These are phyloP conservation scores for Podaxis sp. DNA, from an alignment of 768 basidiomycete species.

Conservation along the genomic window DNA sequence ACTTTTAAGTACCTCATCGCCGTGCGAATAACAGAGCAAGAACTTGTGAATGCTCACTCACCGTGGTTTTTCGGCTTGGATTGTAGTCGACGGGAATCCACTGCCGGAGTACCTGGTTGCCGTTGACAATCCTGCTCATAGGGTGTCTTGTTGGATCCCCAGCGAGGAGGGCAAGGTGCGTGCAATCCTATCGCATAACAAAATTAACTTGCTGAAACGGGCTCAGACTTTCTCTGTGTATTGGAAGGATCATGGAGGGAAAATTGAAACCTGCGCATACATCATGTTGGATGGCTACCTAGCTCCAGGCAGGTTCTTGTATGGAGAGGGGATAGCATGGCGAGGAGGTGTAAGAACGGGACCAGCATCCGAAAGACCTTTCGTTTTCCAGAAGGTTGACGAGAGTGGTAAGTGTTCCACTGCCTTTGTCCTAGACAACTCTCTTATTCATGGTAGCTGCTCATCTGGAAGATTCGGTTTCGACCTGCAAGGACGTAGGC, in stretches of 20 bases:
- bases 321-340: slow-evolving; percentile 50
- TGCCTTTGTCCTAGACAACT: not conserved
- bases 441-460: slow-evolving; percentile 8
- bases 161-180: slow-evolving; percentile 53
- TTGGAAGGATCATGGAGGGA: slow-evolving; percentile 60
- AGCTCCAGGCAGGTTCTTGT: slow-evolving; percentile 60
- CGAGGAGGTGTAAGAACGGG: slow-evolving; percentile 52
- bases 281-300: slow-evolving; percentile 62
- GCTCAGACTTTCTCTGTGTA: slow-evolving; percentile 53
- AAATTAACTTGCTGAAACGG: not conserved
- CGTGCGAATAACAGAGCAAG: not conserved
- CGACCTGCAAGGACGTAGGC: slow-evolving; percentile 36
- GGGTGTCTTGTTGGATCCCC: slow-evolving; percentile 67
- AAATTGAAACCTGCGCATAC: slow-evolving; percentile 51
- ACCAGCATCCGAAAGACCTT: slow-evolving; percentile 48
- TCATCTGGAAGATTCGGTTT: slow-evolving; percentile 14
- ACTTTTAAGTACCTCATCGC: not conserved
- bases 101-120: slow-evolving; percentile 55
- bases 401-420: slow-evolving; percentile 27
- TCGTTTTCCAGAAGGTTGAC: slow-evolving; percentile 47
- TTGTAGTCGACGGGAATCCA: slow-evolving; percentile 43
- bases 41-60: slow-evolving; percentile 42
- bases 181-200: not conserved
- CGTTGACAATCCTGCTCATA: slow-evolving; percentile 36
- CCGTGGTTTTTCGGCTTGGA: slow-evolving; percentile 69